Base-by-base conservation (phyloP, 176 grass and related monocot genomes). In the Triticum urartu region DNA sequence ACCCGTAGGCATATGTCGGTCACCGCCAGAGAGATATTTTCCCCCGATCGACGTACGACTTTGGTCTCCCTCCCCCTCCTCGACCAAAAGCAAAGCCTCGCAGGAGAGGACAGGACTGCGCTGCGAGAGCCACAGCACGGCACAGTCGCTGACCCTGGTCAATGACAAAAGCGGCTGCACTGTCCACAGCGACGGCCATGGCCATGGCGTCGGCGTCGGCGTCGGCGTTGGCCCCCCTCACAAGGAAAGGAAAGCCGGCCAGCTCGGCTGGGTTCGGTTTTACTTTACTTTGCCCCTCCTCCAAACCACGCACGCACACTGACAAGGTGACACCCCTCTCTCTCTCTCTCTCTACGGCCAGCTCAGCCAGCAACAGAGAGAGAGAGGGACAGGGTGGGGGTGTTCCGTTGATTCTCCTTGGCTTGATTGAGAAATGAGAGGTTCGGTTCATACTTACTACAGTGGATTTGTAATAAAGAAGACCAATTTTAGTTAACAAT, bases 91-190 rank as follows among this genome's bases (percentile, higher is more conserved):
- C 71, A 64, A 25, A 62, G 60, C 43, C 34, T 58, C 5, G 79
- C 70, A 21, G 73, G 56, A 30, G 6, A 60, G 48, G 14, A 17
- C 48, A 52, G 48, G 15, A 54, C 50, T 52, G 48, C 48, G 2
- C 14, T 56, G 68, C 12, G 1, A 22, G 60, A 7, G 59, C 7
- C 21, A 42, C 38, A 36, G 5, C 6, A 40, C 42, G 3, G 18
- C 21, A 1, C 48, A 28, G 78, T 11, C 2, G 39, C 25, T 42
- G 89, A 87, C 85, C 17, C 3, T 13, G 85, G 81, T 91, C 89
- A 91, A 88, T 76, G 76, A 85, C 59, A 84, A 68, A 30, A 75
- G 42, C 38, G 22, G 14, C 70, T 24, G 38, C 70, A 13, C 21
- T 10, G 68, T 35, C 62, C 42, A 68, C 40, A 26, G 13, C 74